Evolutionary conservation across 768 basidiomycete genomes (phyloP), one percentile per base, ranked within the genome.

Genomic region (Trametes coccinea): DNA sequence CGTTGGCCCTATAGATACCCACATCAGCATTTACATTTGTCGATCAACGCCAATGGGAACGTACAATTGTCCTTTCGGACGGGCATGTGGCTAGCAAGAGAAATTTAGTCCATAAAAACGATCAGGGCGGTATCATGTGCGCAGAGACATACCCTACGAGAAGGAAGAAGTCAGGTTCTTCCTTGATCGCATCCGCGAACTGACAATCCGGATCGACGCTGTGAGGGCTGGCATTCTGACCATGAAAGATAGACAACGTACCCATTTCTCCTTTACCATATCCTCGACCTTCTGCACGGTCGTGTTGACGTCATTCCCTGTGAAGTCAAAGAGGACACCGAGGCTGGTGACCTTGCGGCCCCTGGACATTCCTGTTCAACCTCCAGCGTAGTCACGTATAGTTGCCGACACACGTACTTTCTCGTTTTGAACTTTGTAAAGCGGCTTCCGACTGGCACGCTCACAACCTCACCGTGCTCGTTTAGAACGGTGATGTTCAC

Each of bases 251-350:
- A 8, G 2, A 22, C 4, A 4, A 66, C 78, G 37, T 59, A 86
- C 87, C 90, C 93, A 96, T 4, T 73, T 39, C 69, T 94, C 92
- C 61, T 89, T 85, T 44, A 93, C 86, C 88, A 95, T 89, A 44
- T 85, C 78, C 11, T 74, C 80, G 2, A 92, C 88, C 40, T 75
- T 76, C 67, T 93, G 92, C 14, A 95, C 89, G 1, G 87, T 87
- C 5, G 90, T 91, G 61, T 88, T 88, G 46, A 73, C 66, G 44
- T 80, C 85, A 66, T 92, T 90, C 53, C 85, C 84, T 0, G 82
- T 84, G 71, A 93, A 95, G 71, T 92, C 81, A 61, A 75, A 95
- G 11, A 95, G 72, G 30, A 93, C 87, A 5, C 93, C 93, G 11
- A 95, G 79, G 2, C 93, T 82, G 0, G 92, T 94, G 33, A 95